Evolutionary conservation across 2,329 filamentous ascomycete species (phyloP), one percentile per base, ranked within the genome.

Genomic region (Colletotrichum euphorbiae): DNA sequence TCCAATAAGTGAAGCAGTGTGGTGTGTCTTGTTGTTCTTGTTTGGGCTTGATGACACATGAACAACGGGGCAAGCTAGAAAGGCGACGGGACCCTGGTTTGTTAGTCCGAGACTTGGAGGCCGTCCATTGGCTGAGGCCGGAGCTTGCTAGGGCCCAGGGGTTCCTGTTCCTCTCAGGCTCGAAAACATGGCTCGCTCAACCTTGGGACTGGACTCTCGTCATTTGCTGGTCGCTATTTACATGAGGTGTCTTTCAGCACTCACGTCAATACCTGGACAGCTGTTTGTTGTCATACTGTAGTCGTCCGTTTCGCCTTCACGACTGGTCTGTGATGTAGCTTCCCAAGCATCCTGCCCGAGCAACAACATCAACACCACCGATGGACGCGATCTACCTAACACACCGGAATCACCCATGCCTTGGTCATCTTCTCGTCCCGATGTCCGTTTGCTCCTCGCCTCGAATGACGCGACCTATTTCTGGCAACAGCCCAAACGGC

Each of bases 1-100:
- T 21, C 2, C 21, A 21, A 21, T 4, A 24, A 4, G 24, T 24
- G 24, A 24, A 24, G 24, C 24, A 1, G 24, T 24, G 24, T 24
- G 24, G n/a, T n/a, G n/a, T n/a, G n/a, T n/a, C n/a, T n/a, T n/a
- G n/a, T n/a, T n/a, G n/a, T n/a, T 36, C 62, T 24, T 42, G 28
- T 9, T 38, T 3, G 36, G 64, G 43, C 48, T 52, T 31, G 61
- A 60, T 69, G 66, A 60, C 66, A 69, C 46, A 55, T 24, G 43
- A 65, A 42, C 19, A 51, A 52, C 60, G 52, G 65, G 65, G 65
- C 60, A n/a, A 36, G 13, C 51, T 42, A 31, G 61, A 43, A 62
- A 31, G 51, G n/a, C 19, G 46, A 67, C 40, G 43, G 43, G 51
- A 40, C 52, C 43, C 64, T 59, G 56, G 42, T 38, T 31, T 58